phyloP scores from a whole-genome alignment of 192 early-diverging fungal species.

The Rhizophagus prolifer region DNA sequence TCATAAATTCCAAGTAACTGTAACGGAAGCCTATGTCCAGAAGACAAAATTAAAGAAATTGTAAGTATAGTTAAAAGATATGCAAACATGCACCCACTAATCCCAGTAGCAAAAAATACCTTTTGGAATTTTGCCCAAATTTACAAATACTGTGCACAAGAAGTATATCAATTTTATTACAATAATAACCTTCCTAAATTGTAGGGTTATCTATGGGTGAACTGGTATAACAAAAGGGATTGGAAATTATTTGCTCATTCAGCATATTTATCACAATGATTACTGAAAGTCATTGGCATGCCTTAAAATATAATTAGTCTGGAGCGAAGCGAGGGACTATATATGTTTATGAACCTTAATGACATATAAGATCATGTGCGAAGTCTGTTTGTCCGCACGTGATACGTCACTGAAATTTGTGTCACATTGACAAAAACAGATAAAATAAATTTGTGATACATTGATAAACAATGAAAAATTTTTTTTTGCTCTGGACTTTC shows the following conservation, averaged over 20 bases:
- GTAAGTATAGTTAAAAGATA: slow-evolving; percentile 19
- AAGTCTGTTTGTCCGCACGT: no score
- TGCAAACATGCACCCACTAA: slow-evolving; percentile 7
- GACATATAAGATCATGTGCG: no score
- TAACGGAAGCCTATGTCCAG: not conserved
- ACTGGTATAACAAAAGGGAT: no score
- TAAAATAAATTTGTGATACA: no score
- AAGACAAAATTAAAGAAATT: slow-evolving; percentile 13
- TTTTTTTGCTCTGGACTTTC: no score
- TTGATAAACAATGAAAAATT: no score
- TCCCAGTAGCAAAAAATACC: slow-evolving; percentile 11
- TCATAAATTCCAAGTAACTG: not conserved
- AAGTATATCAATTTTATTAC: slow-evolving; percentile 13
- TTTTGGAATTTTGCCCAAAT: slow-evolving; percentile 1
- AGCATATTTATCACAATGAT: not conserved
- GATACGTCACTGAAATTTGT: no score
- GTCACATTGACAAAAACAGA: no score
- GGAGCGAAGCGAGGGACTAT: no score
- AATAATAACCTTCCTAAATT: slow-evolving; percentile 11
- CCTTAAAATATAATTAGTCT: slow-evolving; percentile 5
- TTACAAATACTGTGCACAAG: not conserved
- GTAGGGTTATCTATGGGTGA: no score
- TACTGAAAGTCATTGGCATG: slow-evolving; percentile 8
- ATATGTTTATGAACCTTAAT: no score
- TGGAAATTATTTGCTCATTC: not conserved